Evolutionary conservation across 192 early-diverging fungal species (phyloP).

Genomic region (Rhizoclosmatium globosum): DNA sequence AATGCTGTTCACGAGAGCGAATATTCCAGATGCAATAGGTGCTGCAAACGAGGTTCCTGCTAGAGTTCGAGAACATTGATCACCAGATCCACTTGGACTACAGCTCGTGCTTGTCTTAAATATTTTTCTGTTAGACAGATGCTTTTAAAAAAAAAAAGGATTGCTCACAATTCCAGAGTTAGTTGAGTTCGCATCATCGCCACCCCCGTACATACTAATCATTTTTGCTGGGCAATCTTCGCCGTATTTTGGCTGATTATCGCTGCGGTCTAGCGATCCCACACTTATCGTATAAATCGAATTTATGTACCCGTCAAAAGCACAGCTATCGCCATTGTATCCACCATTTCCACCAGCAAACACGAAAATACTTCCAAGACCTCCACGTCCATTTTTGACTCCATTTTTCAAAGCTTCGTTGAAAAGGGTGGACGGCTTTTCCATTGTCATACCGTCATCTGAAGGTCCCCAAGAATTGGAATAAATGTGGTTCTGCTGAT

Average conservation of each 20-base stretch:
- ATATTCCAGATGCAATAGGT: conserved; percentile 89
- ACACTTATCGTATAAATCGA: conserved; percentile 94
- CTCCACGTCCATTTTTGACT: conserved; percentile 81
- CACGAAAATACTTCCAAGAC: conserved; percentile 87
- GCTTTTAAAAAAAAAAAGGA: background rate
- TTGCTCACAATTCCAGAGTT: conserved; percentile 9
- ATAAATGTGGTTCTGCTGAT: conserved; percentile 92
- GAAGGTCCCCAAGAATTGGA: conserved; percentile 96
- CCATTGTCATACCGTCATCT: conserved; percentile 85
- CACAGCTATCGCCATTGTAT: conserved; percentile 75
- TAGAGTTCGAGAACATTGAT: conserved; percentile 77
- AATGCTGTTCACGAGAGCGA: conserved; percentile 79
- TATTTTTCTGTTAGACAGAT: background rate
- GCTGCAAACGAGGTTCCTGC: conserved; percentile 97
- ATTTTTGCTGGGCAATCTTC: conserved; percentile 89
- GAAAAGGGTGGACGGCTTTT: conserved; percentile 81
- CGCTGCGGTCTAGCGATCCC: conserved; percentile 79
- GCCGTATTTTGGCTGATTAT: conserved; percentile 83
- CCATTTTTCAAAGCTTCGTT: conserved; percentile 88
- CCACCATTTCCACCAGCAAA: conserved; percentile 96
- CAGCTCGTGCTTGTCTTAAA: conserved; percentile 85
- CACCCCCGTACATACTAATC: conserved; percentile 84
- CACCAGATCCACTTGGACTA: conserved; percentile 47
- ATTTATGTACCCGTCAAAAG: conserved; percentile 96
- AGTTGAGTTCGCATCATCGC: background rate